Base-by-base conservation (phyloP, 352 stramenopile species). In the Phytophthora aleatoria region DNA sequence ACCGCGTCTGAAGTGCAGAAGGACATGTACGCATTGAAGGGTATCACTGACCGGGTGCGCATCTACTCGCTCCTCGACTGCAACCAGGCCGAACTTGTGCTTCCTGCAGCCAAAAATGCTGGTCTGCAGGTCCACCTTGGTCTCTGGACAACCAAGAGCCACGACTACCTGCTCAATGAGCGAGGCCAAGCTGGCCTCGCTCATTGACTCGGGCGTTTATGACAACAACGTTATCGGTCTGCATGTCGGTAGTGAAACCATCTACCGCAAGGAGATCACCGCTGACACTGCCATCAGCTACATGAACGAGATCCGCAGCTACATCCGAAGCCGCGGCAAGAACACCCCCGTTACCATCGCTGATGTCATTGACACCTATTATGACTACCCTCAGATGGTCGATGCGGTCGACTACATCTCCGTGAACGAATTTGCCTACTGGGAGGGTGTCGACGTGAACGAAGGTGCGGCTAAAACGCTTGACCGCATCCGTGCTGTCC, bases 351-450 rank as follows among this genome's bases (percentile, higher is more conserved):
- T 94, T 27, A 85, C 82, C 9, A 86, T 92, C 61, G 79, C 85
- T 12, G 83, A 94, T 55, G 72, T 87, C 24, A 77, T 92, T 20
- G 80, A 91, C 64, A 73, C 79, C 26, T 94, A 91, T 71, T 75
- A 86, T 48, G 54, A 57, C n/a, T 82, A 92, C 53, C 76, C 58
- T 26, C 27, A 81, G 41, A 58, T 94, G 2, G 51, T 91, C 26
- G 66, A 89, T 24, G 81, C 78, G 0, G 81, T 91, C 2, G 85
- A 94, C 54, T 80, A 81, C 53, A 60, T 91, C n/a, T 86, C 77
- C 13, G 74, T 90, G 36, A 94, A 92, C 73, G 77, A 94, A 63
- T 94, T 94, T 51, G 83, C 81, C 13, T 89, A 88, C 65, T 94
- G 85, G 85, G 83, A 92, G 44, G 45, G 57, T 5, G 59, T 50